A percentile compares a stretch with the other conserved stretches of the same genome.
Conservation (phyloP, 805 yeast genomes). For the Priceomyces melissophilus region DNA sequence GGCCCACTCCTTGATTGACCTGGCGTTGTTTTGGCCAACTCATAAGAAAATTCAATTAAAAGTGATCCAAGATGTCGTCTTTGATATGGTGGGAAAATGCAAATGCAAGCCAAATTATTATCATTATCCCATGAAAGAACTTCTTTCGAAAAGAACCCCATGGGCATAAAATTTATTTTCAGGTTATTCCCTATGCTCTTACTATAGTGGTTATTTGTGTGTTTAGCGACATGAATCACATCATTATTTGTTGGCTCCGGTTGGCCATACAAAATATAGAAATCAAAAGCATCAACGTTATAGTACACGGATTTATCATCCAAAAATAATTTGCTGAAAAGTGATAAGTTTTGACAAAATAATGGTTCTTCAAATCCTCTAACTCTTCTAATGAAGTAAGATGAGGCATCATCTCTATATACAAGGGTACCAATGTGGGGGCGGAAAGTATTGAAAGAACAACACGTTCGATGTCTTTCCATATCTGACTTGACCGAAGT, state of each 20-base stretch:
- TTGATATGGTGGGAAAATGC: slow-evolving; percentile 91
- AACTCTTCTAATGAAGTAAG: slow-evolving; percentile 55
- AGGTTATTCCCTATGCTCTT: background rate
- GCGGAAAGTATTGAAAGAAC: slow-evolving; percentile 31
- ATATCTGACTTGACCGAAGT: slow-evolving; percentile 47
- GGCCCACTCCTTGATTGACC: slow-evolving; percentile 79
- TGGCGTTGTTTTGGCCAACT: slow-evolving; percentile 51
- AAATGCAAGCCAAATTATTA: slow-evolving; percentile 80
- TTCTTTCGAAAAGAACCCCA: slow-evolving; percentile 94
- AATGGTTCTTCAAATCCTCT: slow-evolving; percentile 61
- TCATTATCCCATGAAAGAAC: slow-evolving; percentile 73
- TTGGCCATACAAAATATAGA: slow-evolving; percentile 66
- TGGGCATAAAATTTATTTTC: slow-evolving; percentile 40
- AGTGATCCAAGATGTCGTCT: slow-evolving; percentile 72
- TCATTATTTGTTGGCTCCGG: slow-evolving; percentile 16
- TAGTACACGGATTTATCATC: slow-evolving; percentile 89
- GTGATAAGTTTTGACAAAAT: slow-evolving; percentile 77
- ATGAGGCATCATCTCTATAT: slow-evolving; percentile 54
- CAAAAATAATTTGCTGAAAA: slow-evolving; percentile 83
- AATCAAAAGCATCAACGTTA: slow-evolving; percentile 73
- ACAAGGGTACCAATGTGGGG: slow-evolving; percentile 62
- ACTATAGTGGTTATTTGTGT: background rate
- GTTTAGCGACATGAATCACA: background rate
- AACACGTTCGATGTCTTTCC: slow-evolving; percentile 46
- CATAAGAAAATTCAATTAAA: slow-evolving; percentile 80